These are phyloP conservation scores for Arabidopsis hybrid DNA, from an alignment of 441 rosid species.

Conservation along the genomic window DNA sequence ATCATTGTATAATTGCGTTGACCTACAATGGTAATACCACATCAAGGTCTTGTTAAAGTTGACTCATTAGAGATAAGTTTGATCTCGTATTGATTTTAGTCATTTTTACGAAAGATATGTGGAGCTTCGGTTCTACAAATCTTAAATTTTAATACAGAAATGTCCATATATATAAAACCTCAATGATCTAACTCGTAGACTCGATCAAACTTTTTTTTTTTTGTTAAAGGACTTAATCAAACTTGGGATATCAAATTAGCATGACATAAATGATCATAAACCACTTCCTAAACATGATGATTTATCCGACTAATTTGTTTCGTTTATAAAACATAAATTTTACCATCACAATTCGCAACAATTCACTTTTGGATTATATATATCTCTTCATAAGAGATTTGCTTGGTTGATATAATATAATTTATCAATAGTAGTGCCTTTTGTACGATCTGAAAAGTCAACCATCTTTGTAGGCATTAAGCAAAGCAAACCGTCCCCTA, in stretches of 20 bases:
- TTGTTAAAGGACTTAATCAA: background rate
- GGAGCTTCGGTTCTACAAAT: constrained; percentile 4
- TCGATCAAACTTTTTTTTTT: too few relatives aligned
- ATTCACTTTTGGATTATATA: background rate
- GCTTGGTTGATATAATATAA: background rate
- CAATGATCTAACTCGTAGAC: background rate
- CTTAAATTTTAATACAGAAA: background rate
- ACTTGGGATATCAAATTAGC: background rate
- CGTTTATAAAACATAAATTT: background rate
- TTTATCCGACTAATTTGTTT: background rate
- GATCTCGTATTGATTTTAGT: constrained; percentile 14
- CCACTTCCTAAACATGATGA: background rate
- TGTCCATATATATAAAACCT: background rate
- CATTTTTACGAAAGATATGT: constrained; percentile 12
- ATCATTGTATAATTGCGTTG: constrained; percentile 30
- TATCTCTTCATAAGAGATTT: background rate
- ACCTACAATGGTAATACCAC: constrained; percentile 25
- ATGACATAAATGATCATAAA: background rate
- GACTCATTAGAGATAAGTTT: background rate
- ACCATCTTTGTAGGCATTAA: constrained; percentile 27
- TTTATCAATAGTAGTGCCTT: constrained; percentile 9
- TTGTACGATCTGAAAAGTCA: constrained; percentile 32
- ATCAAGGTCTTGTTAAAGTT: constrained; percentile 12
- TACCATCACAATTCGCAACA: background rate
- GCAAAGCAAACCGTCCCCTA: background rate